These are phyloP conservation scores for Pseudogymnoascus sp. DNA, from an alignment of 2,329 filamentous ascomycete species.

Conservation along the genomic window DNA sequence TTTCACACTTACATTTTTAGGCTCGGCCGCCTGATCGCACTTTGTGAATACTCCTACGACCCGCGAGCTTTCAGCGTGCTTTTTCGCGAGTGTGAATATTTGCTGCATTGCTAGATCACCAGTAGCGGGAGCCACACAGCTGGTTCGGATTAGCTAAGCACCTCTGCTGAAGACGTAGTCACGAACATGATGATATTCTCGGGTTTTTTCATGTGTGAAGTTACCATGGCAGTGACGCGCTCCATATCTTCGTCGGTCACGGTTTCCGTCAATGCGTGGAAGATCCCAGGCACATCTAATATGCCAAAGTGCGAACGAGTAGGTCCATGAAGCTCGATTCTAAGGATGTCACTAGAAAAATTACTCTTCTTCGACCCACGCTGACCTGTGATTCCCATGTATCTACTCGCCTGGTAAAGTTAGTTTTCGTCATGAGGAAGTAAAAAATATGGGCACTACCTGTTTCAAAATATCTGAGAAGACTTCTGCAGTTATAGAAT, in stretches of 20 bases:
- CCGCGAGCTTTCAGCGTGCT: constrained; percentile 23
- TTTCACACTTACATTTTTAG: constrained; percentile 14
- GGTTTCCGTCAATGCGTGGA: constrained; percentile 18
- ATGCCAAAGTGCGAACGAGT: constrained; percentile 31
- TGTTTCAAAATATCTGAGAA: constrained; percentile 27
- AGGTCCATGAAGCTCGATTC: constrained; percentile 32
- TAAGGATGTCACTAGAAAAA: constrained; percentile 32
- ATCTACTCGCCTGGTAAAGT: constrained; percentile 16
- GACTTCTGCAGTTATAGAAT: constrained; percentile 22
- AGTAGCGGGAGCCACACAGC: background rate
- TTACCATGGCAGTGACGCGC: constrained; percentile 27
- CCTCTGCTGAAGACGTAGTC: background rate
- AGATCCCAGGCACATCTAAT: constrained; percentile 31
- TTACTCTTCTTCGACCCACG: constrained; percentile 16
- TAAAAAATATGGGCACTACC: constrained; percentile 17
- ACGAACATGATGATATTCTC: constrained; percentile 34
- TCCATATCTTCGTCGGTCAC: constrained; percentile 26
- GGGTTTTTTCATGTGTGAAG: constrained; percentile 29
- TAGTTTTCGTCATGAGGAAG: background rate
- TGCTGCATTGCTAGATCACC: constrained; percentile 27
- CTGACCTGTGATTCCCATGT: constrained; percentile 24
- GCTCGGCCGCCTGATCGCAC: constrained; percentile 26
- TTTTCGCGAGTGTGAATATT: constrained; percentile 24
- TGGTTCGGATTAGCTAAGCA: background rate
- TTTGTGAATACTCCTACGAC: constrained; percentile 34